These are phyloP conservation scores for Pichia sp. DNA, from an alignment of 1,139 yeast species.

Conservation along the genomic window DNA sequence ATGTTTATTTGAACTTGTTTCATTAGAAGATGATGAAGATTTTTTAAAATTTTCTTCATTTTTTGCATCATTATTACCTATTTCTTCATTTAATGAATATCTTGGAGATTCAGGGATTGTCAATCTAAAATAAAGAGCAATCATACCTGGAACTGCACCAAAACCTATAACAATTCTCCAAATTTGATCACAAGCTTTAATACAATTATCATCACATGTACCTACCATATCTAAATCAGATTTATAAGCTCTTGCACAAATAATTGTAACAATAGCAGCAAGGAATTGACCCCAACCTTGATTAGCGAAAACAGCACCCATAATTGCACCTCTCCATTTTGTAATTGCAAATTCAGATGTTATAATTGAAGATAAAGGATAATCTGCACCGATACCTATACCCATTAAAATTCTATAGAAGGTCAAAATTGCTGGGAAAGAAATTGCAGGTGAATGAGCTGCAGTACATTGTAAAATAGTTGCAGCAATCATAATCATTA, in stretches of 20 bases:
- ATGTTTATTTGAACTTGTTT: conserved; percentile 27
- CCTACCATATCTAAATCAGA: conserved; percentile 43
- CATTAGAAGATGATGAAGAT: conserved; percentile 36
- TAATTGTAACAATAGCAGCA: conserved; percentile 73
- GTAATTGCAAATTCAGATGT: conserved; percentile 86
- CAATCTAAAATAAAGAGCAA: conserved; percentile 81
- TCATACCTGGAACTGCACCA: conserved; percentile 80
- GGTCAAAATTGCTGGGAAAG: conserved; percentile 65
- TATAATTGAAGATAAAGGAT: conserved; percentile 90
- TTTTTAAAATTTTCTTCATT: conserved; percentile 40
- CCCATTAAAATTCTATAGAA: conserved; percentile 81
- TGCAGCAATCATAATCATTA: conserved; percentile 75
- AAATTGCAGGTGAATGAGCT: conserved; percentile 64
- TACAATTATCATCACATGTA: conserved; percentile 54
- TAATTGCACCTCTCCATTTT: conserved; percentile 93
- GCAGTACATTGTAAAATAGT: conserved; percentile 68
- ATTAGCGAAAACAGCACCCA: conserved; percentile 89
- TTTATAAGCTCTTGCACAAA: conserved; percentile 68
- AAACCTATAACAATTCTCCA: conserved; percentile 87
- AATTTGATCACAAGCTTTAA: conserved; percentile 80
- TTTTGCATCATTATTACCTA: conserved; percentile 58
- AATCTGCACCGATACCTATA: conserved; percentile 99
- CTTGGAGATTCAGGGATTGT: conserved; percentile 94
- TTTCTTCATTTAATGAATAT: conserved; percentile 64
- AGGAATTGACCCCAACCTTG: conserved; percentile 88